Evolutionary conservation across 139 green algal species (phyloP), one percentile per base, ranked within the genome.

Genomic region (Tetraselmis striata): DNA sequence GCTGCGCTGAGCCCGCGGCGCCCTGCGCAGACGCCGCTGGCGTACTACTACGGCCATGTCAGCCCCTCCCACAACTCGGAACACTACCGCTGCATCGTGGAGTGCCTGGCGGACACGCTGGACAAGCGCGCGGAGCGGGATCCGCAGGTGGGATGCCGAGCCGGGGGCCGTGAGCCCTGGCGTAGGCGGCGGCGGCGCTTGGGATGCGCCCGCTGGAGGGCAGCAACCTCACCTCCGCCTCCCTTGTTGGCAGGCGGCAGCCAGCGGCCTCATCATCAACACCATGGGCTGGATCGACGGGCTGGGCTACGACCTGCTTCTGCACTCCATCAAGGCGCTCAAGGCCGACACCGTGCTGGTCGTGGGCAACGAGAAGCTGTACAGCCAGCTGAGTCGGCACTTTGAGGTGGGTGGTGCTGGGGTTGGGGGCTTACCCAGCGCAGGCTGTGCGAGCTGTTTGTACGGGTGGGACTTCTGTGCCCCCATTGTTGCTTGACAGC

Each of bases 221-320:
- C n/a, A n/a, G n/a, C n/a, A n/a, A n/a, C n/a, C n/a, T n/a, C n/a
- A n/a, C n/a, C n/a, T n/a, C n/a, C n/a, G n/a, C n/a, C n/a, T n/a
- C n/a, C n/a, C n/a, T n/a, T n/a, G n/a, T n/a, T n/a, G 11, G 75
- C 83, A 88, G 78, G 90, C 83, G 0, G 84, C 83, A 26, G 91
- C 93, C 23, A 83, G 89, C 0, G 96, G 96, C 1, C 84, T 95
- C 75, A 59, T 99, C 24, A 89, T 98, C 80, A 99, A 99, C 92
- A 98, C 94, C 2, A 95, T 98, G 89, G 96, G 96, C 30, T 99
- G 93, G 92, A 83, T 98, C 1, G 92, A 97, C 1, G 96, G 91
- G 28, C 84, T 95, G 22, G 96, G 96, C 1, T 98, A 98, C 81
- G 92, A 98, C 79, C 92, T 99, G 78, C 86, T 98, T 30, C 80